Base-by-base conservation (phyloP, 2,329 filamentous ascomycete genomes). In the Pleomassaria siparia region DNA sequence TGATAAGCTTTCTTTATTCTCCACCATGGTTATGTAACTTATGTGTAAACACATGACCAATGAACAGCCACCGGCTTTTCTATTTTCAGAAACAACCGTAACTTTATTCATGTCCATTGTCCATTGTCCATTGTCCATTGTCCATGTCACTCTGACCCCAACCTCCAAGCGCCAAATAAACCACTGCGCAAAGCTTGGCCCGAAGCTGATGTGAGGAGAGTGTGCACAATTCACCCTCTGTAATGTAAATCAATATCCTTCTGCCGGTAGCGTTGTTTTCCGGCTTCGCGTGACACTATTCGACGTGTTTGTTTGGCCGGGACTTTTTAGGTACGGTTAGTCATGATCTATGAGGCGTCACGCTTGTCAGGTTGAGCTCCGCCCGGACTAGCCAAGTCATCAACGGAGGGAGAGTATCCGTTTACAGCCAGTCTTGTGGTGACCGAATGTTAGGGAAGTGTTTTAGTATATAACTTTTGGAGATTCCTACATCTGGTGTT, bases 301-400 rank as follows among this genome's bases (percentile, higher is more conserved):
- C 30, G 22, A 20, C 24, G 8, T 36, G 28, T 49, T 15, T 47
- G n/a, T 49, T 35, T 55, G 56, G 51, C 13, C 37, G 22, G 21
- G 11, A 53, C n/a, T 50, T 46, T 51, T 54, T 49, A 51, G 47
- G 37, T 3, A 29, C 42, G 51, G 42, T 59, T 53, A 43, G 45
- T 55, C 43, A 49, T 49, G 43, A 9, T n/a, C n/a, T n/a, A n/a
- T 40, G 36, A 49, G 49, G 32, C 47, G 53, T 49, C 40, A 32
- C 30, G 25, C 13, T 35, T 49, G 48, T 50, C 25, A 55, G 49
- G 43, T 25, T 24, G 39, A 40, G 44, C 43, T 36, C 37, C 26
- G 47, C 39, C 13, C n/a, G 18, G 28, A 22, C 16, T 10, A 37
- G 20, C 24, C 26, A 10, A 35, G 33, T 30, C 20, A 20, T 46